phyloP scores from a whole-genome alignment of 2,329 filamentous ascomycete species.

The Botrytis tulipae region DNA sequence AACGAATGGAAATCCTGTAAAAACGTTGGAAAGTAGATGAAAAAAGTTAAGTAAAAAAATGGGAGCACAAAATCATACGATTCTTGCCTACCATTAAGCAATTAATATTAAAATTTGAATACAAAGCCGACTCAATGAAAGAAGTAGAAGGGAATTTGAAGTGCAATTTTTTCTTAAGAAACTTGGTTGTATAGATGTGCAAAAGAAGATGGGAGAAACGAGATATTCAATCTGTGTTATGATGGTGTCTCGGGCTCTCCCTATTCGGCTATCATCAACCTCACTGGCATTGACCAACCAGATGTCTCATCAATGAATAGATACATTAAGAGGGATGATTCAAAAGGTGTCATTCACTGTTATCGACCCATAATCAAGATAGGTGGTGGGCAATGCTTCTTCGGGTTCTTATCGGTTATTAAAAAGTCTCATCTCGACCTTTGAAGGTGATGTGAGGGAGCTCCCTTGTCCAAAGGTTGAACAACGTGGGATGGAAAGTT shows the following conservation, averaged over 20 bases:
- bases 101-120: constrained; percentile 1
- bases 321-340: background rate
- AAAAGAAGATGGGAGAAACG: background rate
- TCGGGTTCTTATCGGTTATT: background rate
- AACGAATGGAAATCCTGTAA: background rate
- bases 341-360: background rate
- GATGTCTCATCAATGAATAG: background rate
- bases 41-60: constrained; percentile 4
- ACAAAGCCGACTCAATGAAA: constrained; percentile 4
- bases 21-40: background rate
- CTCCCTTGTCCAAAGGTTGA: background rate
- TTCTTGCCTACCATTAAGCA: background rate
- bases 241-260: background rate
- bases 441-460: background rate
- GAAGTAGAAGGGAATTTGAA: background rate
- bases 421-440: background rate
- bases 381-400: background rate
- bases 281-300: background rate
- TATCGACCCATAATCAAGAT: constrained; percentile 1
- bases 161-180: background rate
- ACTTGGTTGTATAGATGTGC: background rate
- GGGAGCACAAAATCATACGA: background rate
- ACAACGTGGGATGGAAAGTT: background rate
- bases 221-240: background rate
- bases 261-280: background rate